These are phyloP conservation scores for Microsporum ferrugineum DNA, from an alignment of 2,329 filamentous ascomycete species.

Conservation along the genomic window DNA sequence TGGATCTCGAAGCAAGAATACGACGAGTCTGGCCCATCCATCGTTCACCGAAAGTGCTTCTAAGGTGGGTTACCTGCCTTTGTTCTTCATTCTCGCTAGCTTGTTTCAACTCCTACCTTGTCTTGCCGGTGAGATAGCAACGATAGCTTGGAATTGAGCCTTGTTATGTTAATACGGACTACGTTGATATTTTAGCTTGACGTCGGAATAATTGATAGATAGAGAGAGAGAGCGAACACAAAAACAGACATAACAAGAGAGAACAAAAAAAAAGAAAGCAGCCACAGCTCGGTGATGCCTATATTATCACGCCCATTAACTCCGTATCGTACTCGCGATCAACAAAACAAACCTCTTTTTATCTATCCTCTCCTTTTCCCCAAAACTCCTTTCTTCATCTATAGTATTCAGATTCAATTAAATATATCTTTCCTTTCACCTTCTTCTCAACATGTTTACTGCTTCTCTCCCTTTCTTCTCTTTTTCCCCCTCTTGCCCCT, in stretches of 20 bases:
- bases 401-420: slow-evolving; percentile 6
- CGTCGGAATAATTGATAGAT: slow-evolving; percentile 7
- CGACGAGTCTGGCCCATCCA: slow-evolving; percentile 98
- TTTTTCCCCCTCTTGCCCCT: background rate
- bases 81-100: background rate
- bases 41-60: slow-evolving; percentile 99
- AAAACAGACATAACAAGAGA: background rate
- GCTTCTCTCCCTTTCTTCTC: background rate
- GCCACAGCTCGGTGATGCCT: background rate
- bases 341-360: background rate
- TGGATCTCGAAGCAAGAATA: slow-evolving; percentile 99
- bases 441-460: too few relatives aligned
- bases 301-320: background rate
- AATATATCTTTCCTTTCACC: background rate
- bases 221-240: background rate
- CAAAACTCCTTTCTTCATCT: background rate
- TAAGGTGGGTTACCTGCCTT: slow-evolving; percentile 50
- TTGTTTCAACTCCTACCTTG: background rate
- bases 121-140: slow-evolving; percentile 12
- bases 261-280: background rate
- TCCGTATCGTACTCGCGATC: slow-evolving; percentile 1
- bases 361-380: background rate
- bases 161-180: slow-evolving; percentile 4
- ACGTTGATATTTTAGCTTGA: slow-evolving; percentile 5
- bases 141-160: slow-evolving; percentile 3